Base-by-base conservation (phyloP, 2,329 filamentous ascomycete species). In the Clonostachys byssicola region DNA sequence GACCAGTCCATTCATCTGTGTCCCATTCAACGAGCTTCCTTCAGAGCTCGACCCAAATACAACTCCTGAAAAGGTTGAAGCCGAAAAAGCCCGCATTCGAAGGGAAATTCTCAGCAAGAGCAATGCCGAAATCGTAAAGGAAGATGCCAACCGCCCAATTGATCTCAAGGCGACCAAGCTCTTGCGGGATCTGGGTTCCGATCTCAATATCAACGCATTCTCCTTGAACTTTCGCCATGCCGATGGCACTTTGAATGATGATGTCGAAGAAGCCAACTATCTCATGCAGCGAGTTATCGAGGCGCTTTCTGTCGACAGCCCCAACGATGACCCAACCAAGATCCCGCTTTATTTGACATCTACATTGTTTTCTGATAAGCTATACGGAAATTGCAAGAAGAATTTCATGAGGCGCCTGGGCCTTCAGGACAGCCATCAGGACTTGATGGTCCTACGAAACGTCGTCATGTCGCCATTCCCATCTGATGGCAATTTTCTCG, bases 381-480 rank as follows among this genome's bases (percentile, higher is more conserved):
- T 66, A 12, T 75, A 75, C 49, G 70, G 68, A 0, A 51, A 63
- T 4, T 75, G 71, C 45, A 64, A 63, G 10, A 43, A 57, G 1
- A 60, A 64, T 12, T 75, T 72, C 54, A 72, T 72, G 59, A 55
- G 59, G 35, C 59, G 71, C 10, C 64, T 76, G 18, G 64, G 64
- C 0, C 56, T 73, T 1, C 46, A 58, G 0, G 47, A 51, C 6
- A 64, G 60, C 16, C 42, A 57, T 0, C 59, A 68, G 12, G 65
- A 68, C 42, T 54, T 75, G 3, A 68, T 73, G 50, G 71, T 74
- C 2, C 44, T 76, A 9, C 62, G 70, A 9, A 76, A 75, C 23
- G 73, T 75, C 0, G 68, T 73, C 34, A 76, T 76, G 72, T 70
- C 65, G 6, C 69, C 71, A 1, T 73, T 68, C 41, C 66, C 69